phyloP scores from a whole-genome alignment of 2,329 filamentous ascomycete genomes.

The Cryphonectria nitschkei region DNA sequence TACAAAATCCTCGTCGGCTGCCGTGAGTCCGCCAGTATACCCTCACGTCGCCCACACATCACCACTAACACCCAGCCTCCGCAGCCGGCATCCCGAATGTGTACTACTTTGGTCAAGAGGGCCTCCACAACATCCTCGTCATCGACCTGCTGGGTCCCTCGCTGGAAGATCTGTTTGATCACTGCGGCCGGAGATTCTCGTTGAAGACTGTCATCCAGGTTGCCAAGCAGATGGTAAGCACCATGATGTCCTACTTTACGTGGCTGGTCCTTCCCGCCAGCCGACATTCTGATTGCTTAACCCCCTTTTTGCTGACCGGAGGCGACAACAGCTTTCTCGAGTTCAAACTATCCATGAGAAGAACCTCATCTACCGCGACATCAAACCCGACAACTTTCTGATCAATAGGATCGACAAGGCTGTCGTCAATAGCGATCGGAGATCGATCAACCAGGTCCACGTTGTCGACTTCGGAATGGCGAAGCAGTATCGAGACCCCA shows the following conservation, averaged over 20 bases:
- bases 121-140: constrained; percentile 97
- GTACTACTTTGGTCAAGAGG: constrained; percentile 98
- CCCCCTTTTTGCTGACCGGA: constrained; percentile 34
- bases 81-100: constrained; percentile 97
- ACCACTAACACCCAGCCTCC: not conserved
- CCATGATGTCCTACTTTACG: not conserved
- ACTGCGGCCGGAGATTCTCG: constrained; percentile 91
- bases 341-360: constrained; percentile 97
- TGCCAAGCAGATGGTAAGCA: constrained; percentile 90
- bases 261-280: not conserved
- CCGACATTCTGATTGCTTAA: not conserved
- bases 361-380: constrained; percentile 98
- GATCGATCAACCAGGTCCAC: constrained; percentile 85
- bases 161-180: constrained; percentile 95
- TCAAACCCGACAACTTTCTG: constrained; percentile 99
- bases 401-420: constrained; percentile 93
- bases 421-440: constrained; percentile 15
- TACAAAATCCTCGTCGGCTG: constrained; percentile 99
- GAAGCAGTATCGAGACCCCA: constrained; percentile 98
- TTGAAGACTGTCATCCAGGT: constrained; percentile 99
- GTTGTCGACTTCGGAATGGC: constrained; percentile 99
- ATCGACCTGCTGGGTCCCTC: constrained; percentile 95
- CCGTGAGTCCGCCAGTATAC: constrained; percentile 67
- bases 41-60: not conserved
- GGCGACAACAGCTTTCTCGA: constrained; percentile 69